Base-by-base conservation (phyloP, 1,284 basidiomycete genomes). In the Apiotrichum laibachii region DNA sequence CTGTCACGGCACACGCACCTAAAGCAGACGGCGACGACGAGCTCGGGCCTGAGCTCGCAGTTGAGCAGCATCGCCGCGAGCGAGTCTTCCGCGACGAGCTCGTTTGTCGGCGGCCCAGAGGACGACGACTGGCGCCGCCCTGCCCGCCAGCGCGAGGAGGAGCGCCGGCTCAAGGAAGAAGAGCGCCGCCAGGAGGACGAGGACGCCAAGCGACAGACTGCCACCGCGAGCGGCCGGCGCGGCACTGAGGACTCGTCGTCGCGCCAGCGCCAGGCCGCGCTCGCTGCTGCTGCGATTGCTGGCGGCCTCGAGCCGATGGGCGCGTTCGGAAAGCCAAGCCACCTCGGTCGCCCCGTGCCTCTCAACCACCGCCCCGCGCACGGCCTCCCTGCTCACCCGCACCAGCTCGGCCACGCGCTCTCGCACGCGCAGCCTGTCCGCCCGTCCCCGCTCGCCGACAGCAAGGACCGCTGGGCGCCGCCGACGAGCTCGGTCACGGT, bases 291-390 rank as follows among this genome's bases (percentile, higher is more conserved):
- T 6, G 69, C 69, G 2, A 64, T 72, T 34, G 63, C 69, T 1
- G 62, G 58, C 8, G 61, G 61, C 18, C 59, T 72, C 55, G 69
- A 68, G 18, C 62, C 69, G 6, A 72, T 72, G 69, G 71, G 71
- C 7, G 47, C 64, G 13, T 72, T 72, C 46, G 71, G 71, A 1
- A 62, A 64, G 48, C 69, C 66, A 4, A 58, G 61, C 18, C 55
- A 57, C 16, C 57, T 64, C 15, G 53, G 53, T 9, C 56, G 56
- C 7, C 60, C 53, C 5, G 48, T 50, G 5, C 57, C 47, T 12
- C 50, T 58, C 46, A 58, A 59, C 56, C 40, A 37, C 58, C 55
- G 53, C 18, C 53, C 49, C n/a, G 39, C 37, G 19, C 19, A 50
- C 37, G 15, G 11, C 33, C 26, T 10, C n/a, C n/a, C n/a, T n/a